A percentile compares a stretch with the other conserved stretches of the same genome.
Evolutionary conservation across 2,329 filamentous ascomycete genomes (phyloP).

Genomic region (Pestalotiopsis sp.): DNA sequence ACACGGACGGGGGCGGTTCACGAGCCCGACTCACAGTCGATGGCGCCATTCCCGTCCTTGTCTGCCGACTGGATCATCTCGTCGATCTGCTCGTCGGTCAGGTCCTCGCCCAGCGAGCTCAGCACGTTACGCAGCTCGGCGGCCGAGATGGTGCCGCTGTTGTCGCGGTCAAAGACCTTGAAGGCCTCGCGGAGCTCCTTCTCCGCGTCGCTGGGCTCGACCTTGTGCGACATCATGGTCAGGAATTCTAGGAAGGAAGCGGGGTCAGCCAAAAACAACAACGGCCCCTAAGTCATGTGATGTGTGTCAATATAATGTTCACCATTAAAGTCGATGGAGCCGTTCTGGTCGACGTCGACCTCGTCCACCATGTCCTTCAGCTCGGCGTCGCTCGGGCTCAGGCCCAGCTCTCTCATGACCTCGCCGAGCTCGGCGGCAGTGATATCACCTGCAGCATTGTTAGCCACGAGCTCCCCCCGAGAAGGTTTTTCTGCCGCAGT

Average conservation of each 20-base stretch:
- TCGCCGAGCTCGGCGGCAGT: constrained; percentile 2
- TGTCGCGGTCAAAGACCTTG: constrained; percentile 9
- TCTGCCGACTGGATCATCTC: constrained; percentile 8
- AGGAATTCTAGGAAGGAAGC: neutral
- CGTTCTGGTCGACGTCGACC: constrained; percentile 8
- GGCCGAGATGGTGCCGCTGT: constrained; percentile 5
- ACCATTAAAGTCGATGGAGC: constrained; percentile 8
- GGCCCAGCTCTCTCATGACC: constrained; percentile 4
- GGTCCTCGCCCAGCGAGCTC: constrained; percentile 3
- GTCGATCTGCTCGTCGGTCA: constrained; percentile 6
- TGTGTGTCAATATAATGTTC: neutral
- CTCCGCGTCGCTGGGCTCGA: constrained; percentile 1
- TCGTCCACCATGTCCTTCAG: constrained; percentile 7
- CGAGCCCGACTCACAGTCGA: neutral
- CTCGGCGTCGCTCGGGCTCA: constrained; percentile 4
- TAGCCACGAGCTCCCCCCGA: neutral
- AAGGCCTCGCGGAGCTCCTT: constrained; percentile 9
- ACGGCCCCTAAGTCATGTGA: neutral
- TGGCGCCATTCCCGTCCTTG: constrained; percentile 1
- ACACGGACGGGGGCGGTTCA: neutral
- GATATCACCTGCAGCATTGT: neutral
- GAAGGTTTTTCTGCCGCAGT: neutral
- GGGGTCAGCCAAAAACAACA: neutral
- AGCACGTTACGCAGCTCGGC: constrained; percentile 3
- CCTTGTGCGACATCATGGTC: constrained; percentile 5